Evolutionary conservation across 2,329 filamentous ascomycete genomes (phyloP), one percentile per base, ranked within the genome.

Genomic region (Colletotrichum acutatum): DNA sequence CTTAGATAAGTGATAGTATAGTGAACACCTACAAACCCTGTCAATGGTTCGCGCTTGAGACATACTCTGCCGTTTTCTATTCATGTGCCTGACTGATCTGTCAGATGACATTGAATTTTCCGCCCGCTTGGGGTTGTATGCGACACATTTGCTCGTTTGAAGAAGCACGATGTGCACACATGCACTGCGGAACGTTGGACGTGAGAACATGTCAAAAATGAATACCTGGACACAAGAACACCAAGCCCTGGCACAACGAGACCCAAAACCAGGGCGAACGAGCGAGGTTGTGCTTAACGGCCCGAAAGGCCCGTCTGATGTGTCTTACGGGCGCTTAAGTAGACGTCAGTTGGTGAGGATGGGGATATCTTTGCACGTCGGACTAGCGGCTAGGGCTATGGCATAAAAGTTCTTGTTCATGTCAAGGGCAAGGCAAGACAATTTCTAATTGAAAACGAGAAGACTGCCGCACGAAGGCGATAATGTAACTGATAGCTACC

Each of bases 291-390:
- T 64, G 24, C 52, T 57, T 52, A 57, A 71, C 71, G 71, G 71
- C 56, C 66, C 60, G 71, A 73, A 65, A 61, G 66, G 22, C 19
- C 22, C 37, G 65, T 59, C 16, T 42, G 61, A 61, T 49, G 56
- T 71, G 67, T 71, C 61, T 64, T 34, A 66, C 67, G 49, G 61
- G 71, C 71, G 71, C 71, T 73, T 71, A 73, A 73, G 67, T 71
- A 32, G 67, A 73, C 71, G 60, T 73, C 61, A 62, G 67, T 73
- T 67, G 61, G 61, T 34, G 71, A 66, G 14, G 54, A 32, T 32
- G 42, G 19, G 19, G 14, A 22, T 28, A 7, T 9, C 11, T 14
- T 11, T 32, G 14, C 37, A 46, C n/a, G 62, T 42, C 3, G n/a
- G 30, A 28, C 19, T 30, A 19, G 7, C 19, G 30, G 57, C 42